Base-by-base conservation (phyloP, 1,139 yeast genomes). In the Taphrina sp. region DNA sequence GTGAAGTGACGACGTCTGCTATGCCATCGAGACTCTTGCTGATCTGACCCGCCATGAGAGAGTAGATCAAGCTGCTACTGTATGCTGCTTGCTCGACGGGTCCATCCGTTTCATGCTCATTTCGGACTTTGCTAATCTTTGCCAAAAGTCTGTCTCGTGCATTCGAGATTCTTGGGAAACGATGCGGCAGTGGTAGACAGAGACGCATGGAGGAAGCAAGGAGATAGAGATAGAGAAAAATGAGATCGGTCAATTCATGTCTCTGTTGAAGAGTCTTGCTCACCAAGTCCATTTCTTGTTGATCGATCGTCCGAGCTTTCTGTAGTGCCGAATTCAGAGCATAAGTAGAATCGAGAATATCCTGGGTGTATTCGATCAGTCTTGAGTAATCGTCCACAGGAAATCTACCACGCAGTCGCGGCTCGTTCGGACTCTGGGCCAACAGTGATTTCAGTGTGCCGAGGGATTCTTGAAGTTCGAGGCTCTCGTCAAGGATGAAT, bases 181-280 rank as follows among this genome's bases (percentile, higher is more conserved):
- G 82, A 29, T 77, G 79, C 0, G 95, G 94, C 28, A 85, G 66
- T 0, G 95, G 94, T 60, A 85, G 79, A 2, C 89, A 88, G 24
- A 86, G 70, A 55, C 80, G 77, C 73, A 86, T 74, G 0, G 94
- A 85, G 33, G 90, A 81, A 2, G 94, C 83, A 12, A 85, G 75
- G 81, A 85, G 81, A 70, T 85, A 86, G 65, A 86, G 85, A 5
- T 83, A 79, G 60, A 85, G 72, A 61, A 86, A 85, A 0, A 86
- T 78, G 22, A 92, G 70, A 61, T 82, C 83, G 63, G 85, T 85
- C 28, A 86, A 72, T 64, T 86, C 94, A 22, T 70, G 74, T 54
- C 92, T 72, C 66, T 85, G 95, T 1, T 69, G 67, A 28, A 73
- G 73, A 7, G 87, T 78, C 61, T 75, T 77, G 60, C 83, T 85